Conservation (phyloP, 2,329 filamentous ascomycete species). For the Sporothrix pallida region DNA sequence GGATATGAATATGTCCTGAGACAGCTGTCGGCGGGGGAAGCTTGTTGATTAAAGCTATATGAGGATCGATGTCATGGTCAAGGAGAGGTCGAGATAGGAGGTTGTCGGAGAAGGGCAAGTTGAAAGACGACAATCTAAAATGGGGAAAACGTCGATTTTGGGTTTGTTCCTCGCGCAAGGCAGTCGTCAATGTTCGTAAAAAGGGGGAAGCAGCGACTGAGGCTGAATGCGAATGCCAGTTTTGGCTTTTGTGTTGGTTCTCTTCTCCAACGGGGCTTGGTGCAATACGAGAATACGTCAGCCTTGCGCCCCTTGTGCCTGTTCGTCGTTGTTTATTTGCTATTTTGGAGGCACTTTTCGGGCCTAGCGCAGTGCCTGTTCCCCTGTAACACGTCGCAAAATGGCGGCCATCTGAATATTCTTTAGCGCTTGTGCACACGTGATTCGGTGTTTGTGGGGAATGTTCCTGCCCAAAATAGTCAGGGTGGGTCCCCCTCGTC, state of each 20-base stretch:
- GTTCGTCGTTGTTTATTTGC: not conserved
- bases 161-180: not conserved
- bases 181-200: not conserved
- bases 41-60: not conserved
- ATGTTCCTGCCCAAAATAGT: not conserved
- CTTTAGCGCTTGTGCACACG: not conserved
- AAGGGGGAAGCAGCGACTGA: not conserved
- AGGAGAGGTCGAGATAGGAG: not conserved
- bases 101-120: not conserved
- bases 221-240: not conserved
- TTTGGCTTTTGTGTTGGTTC: not conserved
- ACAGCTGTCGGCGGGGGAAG: conserved; percentile 11
- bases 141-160: too few species aligned
- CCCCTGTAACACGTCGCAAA: not conserved
- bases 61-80: not conserved
- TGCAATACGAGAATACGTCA: conserved; percentile 18
- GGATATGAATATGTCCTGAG: not conserved
- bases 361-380: not conserved
- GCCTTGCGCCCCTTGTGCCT: conserved; percentile 24
- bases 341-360: not conserved
- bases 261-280: not conserved
- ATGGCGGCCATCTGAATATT: not conserved
- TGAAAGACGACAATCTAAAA: not conserved
- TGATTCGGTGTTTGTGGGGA: conserved; percentile 27
- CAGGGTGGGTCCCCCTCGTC: not conserved